phyloP scores from a whole-genome alignment of 306 rosid genomes.

The Castanea mollissima region DNA sequence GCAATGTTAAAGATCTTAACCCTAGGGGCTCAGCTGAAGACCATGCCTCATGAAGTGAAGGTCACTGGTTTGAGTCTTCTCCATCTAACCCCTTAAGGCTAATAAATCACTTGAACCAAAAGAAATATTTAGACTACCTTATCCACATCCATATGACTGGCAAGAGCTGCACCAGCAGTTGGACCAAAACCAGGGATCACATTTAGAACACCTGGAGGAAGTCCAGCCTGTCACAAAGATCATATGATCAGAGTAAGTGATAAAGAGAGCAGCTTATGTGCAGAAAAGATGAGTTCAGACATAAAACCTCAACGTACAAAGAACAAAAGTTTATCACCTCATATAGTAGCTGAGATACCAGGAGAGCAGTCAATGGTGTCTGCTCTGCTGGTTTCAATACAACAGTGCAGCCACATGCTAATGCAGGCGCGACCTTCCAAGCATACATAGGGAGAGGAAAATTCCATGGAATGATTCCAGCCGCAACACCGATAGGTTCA shows the following conservation, averaged over 20 bases:
- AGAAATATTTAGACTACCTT: conserved; percentile 48
- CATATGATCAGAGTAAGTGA: conserved; percentile 11
- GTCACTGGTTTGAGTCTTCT: too few species aligned
- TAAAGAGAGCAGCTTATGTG: background rate
- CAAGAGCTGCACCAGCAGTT: conserved; percentile 91
- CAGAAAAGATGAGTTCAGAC: background rate
- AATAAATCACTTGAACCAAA: too few species aligned
- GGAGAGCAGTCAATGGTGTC: conserved; percentile 85
- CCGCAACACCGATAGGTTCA: conserved; percentile 92
- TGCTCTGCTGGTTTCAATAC: conserved; percentile 93
- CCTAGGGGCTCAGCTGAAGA: too few species aligned
- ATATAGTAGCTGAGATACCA: conserved; percentile 56
- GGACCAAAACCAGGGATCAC: conserved; percentile 89
- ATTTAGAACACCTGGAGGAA: conserved; percentile 85
- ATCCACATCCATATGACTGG: conserved; percentile 92
- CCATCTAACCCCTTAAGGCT: too few species aligned
- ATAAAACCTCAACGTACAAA: background rate
- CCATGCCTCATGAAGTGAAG: too few species aligned
- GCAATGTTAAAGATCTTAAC: background rate
- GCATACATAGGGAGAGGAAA: conserved; percentile 88
- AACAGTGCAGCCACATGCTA: conserved; percentile 83
- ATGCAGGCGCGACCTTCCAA: conserved; percentile 93
- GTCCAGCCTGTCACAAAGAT: conserved; percentile 73
- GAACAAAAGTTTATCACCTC: conserved; percentile 41
- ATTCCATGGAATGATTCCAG: conserved; percentile 97